Evolutionary conservation across 2,329 filamentous ascomycete species (phyloP).

Genomic region (Pestalotiopsis fici): DNA sequence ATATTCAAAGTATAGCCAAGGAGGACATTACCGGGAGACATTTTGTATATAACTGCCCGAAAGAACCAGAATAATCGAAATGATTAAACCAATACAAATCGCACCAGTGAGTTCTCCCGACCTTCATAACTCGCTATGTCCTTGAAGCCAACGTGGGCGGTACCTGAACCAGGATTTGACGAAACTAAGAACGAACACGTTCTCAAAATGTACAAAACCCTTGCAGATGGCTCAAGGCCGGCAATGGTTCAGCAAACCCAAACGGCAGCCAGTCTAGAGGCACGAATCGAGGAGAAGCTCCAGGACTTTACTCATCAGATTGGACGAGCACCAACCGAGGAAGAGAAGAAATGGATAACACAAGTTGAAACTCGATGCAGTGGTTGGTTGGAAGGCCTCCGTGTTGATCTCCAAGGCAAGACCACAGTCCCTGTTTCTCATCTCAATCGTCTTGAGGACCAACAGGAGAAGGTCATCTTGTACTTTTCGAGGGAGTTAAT

Average conservation of each 20-base stretch:
- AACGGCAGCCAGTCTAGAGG: not conserved
- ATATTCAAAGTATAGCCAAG: no score
- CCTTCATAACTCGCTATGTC: not conserved
- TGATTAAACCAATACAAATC: not conserved
- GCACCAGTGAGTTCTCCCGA: not conserved
- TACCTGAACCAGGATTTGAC: not conserved
- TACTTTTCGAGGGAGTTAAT: not conserved
- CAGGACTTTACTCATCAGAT: not conserved
- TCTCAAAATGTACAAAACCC: not conserved
- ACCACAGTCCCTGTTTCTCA: not conserved
- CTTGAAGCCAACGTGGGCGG: not conserved
- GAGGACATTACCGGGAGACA: no score
- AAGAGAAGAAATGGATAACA: not conserved
- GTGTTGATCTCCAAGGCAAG: not conserved
- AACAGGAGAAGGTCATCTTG: not conserved
- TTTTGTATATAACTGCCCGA: no score
- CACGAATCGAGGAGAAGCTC: not conserved
- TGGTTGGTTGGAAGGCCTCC: conserved; percentile 9
- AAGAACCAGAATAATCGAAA: no score
- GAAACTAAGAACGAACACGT: not conserved
- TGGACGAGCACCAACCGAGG: not conserved
- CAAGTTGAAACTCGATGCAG: not conserved
- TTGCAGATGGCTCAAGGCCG: not conserved
- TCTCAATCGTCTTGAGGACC: conserved; percentile 5
- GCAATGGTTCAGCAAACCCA: not conserved